Base-by-base conservation (phyloP, 257 asterid species). In the Nicotiana attenuata region DNA sequence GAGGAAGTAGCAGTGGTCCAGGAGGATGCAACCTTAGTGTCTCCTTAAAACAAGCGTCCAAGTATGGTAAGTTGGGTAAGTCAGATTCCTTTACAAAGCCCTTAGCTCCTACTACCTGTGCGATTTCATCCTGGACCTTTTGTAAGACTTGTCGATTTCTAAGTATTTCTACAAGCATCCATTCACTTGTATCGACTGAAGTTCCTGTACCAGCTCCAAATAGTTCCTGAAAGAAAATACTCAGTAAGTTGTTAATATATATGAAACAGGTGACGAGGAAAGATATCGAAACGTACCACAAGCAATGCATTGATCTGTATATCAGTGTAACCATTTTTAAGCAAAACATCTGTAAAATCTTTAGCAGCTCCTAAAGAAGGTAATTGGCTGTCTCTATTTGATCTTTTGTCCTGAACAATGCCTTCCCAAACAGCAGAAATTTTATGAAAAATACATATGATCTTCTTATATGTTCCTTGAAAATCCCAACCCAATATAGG, bases 101-200 rank as follows among this genome's bases (percentile, higher is more conserved):
- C 1, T 83, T 84, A 2, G 87, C 91, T 14, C 77, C 86, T 45
- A 88, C 73, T 0, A 86, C 87, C 84, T 82, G 85, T 24, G 22
- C 29, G 90, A 87, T 88, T 59, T 64, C 17, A 14, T 29, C 16
- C 7, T 19, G 6, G 14, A 26, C 0, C 26, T 13, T 52, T 13
- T 63, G 13, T 1, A 64, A 11, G 10, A 41, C 69, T 10, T 81
- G 84, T 9, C 92, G 93, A 83, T 91, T 87, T 69, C 77, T 82
- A 3, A 92, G 90, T 8, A 92, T 91, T 89, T 92, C 95, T 7
- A 84, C 90, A 88, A 92, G 86, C 2, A 89, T 92, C 95, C 97
- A 92, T 31, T 92, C 93, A 3, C 56, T 81, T 19, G 81, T 82
- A 87, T 91, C 82, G 83, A 89, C 91, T 22, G 93, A 90, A 15